Evolutionary conservation across 768 basidiomycete species (phyloP).

Genomic region (Clavaria fumosa): DNA sequence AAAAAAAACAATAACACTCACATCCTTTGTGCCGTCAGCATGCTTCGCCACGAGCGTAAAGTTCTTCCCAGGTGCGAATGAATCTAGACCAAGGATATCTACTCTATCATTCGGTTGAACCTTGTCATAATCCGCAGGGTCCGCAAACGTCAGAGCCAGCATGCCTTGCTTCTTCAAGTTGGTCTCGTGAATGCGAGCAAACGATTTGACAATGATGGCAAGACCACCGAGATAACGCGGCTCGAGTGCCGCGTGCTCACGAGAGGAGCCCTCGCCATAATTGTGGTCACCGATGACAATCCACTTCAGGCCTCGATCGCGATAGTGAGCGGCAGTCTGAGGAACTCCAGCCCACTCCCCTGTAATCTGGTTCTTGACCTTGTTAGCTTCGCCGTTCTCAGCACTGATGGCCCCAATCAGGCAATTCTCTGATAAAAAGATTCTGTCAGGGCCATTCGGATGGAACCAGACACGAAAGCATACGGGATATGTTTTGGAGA

Average conservation of each 20-base stretch:
- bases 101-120: constrained; percentile 76
- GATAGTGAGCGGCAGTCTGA: constrained; percentile 74
- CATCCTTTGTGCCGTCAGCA: constrained; percentile 59
- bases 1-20: constrained; percentile 16
- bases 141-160: constrained; percentile 87
- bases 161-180: constrained; percentile 99
- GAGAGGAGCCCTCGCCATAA: constrained; percentile 97
- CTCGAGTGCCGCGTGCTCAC: constrained; percentile 95
- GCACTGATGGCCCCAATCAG: constrained; percentile 94
- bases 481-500: constrained; percentile 93
- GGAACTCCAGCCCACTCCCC: constrained; percentile 82
- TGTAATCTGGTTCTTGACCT: constrained; percentile 79
- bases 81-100: constrained; percentile 76
- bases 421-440: constrained; percentile 60
- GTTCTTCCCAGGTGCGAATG: constrained; percentile 86
- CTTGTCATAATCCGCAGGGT: constrained; percentile 92
- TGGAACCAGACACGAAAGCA: constrained; percentile 14
- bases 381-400: constrained; percentile 94
- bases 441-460: constrained; percentile 6
- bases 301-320: constrained; percentile 85
- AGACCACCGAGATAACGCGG: constrained; percentile 90
- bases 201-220: constrained; percentile 91
- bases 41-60: constrained; percentile 74
- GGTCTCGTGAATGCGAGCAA: constrained; percentile 96
- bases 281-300: constrained; percentile 93